A percentile compares a stretch with the other conserved stretches of the same genome.
These are phyloP conservation scores for Leishmania tropica DNA, from an alignment of 208 protist species.

Conservation along the genomic window DNA sequence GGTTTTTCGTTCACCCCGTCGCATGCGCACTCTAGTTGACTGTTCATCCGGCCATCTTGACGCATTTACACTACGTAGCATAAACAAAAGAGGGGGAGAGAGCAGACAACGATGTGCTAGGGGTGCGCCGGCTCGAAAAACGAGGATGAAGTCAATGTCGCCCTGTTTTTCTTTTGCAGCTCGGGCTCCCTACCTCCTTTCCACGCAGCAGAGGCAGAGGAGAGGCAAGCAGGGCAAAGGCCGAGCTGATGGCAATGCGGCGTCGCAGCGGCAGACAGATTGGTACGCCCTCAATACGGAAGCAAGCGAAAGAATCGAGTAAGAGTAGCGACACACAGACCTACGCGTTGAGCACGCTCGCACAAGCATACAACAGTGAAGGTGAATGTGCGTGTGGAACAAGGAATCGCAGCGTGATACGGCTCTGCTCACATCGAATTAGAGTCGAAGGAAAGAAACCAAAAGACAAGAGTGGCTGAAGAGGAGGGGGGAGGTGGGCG, in stretches of 20 bases:
- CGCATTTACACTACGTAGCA: constrained; percentile 19
- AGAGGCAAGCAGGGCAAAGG: not conserved
- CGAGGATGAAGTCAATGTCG: not conserved
- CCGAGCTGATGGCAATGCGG: not conserved
- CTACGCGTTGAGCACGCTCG: not conserved
- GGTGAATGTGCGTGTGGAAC: not conserved
- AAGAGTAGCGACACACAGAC: not conserved
- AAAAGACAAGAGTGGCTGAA: not conserved
- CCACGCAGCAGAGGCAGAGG: not conserved
- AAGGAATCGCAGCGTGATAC: not conserved
- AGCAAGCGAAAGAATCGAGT: not conserved
- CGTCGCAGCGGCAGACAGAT: not conserved
- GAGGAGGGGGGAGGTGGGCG: not conserved
- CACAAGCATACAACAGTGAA: not conserved
- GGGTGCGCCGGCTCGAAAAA: not conserved
- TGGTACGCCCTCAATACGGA: not conserved
- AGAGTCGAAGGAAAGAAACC: not conserved
- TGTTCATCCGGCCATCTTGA: constrained; percentile 29
- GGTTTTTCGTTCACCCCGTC: constrained; percentile 21
- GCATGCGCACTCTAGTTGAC: constrained; percentile 23
- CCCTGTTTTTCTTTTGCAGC: not conserved
- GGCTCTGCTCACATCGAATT: not conserved
- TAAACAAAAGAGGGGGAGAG: not conserved
- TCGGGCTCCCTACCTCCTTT: not conserved
- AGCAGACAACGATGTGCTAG: not conserved